These are phyloP conservation scores for Apiosordaria backusii DNA, from an alignment of 495 filamentous ascomycete species.

Conservation along the genomic window DNA sequence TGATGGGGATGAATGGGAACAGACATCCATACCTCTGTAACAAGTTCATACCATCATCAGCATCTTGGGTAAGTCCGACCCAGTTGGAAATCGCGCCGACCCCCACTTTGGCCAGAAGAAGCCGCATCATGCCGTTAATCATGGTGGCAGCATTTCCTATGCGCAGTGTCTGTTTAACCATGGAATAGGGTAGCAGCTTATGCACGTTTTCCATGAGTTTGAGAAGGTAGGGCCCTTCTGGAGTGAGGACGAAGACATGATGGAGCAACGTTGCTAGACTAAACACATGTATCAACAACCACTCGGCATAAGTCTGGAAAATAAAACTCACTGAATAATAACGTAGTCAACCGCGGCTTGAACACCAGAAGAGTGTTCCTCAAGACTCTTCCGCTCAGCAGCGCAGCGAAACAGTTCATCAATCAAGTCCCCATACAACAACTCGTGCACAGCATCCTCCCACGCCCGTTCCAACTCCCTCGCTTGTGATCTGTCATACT, in stretches of 20 bases:
- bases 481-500: constrained; percentile 53
- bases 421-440: constrained; percentile 57
- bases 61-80: constrained; percentile 56
- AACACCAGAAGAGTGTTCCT: constrained; percentile 52
- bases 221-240: constrained; percentile 60
- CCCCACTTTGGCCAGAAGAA: constrained; percentile 63
- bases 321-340: constrained; percentile 46
- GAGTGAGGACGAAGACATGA: constrained; percentile 57
- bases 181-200: constrained; percentile 56
- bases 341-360: constrained; percentile 57
- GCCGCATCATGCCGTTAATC: constrained; percentile 59
- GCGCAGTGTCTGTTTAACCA: constrained; percentile 59
- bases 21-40: constrained; percentile 57
- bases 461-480: constrained; percentile 53
- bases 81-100: constrained; percentile 61
- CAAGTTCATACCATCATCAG: constrained; percentile 66
- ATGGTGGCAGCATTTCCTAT: constrained; percentile 67
- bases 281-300: constrained; percentile 9
- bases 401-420: constrained; percentile 55
- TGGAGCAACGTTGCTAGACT: constrained; percentile 63
- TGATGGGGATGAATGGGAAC: not conserved
- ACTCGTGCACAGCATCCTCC: constrained; percentile 53
- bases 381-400: constrained; percentile 50
- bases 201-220: constrained; percentile 56
- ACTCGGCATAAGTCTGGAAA: not conserved